A percentile compares a stretch with the other conserved stretches of the same genome.
These are phyloP conservation scores for Flaveria sonorensis DNA, from an alignment of 129 eudicot genomes.

Conservation along the genomic window DNA sequence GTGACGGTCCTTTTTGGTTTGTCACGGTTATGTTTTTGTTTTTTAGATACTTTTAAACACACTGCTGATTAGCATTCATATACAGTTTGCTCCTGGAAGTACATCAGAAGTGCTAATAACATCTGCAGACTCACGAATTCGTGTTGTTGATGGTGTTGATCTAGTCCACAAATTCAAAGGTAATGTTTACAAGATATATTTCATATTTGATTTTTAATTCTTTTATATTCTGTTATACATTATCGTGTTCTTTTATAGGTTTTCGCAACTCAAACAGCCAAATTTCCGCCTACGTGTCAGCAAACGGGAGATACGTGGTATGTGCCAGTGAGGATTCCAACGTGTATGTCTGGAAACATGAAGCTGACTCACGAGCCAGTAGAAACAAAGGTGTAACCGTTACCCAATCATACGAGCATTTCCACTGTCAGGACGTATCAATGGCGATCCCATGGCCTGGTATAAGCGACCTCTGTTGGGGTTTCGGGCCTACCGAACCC, in stretches of 20 bases:
- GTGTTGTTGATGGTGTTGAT: constrained; percentile 86
- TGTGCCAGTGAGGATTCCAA: constrained; percentile 95
- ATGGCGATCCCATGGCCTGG: constrained; percentile 99
- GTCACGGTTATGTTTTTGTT: not conserved
- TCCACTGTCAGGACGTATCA: constrained; percentile 91
- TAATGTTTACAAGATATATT: constrained; percentile 23
- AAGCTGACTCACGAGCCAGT: constrained; percentile 75
- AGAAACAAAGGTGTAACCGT: constrained; percentile 72
- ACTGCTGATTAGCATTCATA: constrained; percentile 33
- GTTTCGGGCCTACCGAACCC: constrained; percentile 38
- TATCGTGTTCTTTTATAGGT: constrained; percentile 43
- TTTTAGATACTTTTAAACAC: not conserved
- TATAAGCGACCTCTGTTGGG: constrained; percentile 51
- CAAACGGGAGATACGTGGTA: constrained; percentile 79
- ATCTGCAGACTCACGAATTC: constrained; percentile 94
- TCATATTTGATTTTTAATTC: not conserved
- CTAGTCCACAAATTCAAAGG: constrained; percentile 96
- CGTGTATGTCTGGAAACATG: constrained; percentile 92
- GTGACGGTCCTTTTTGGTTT: constrained; percentile 1
- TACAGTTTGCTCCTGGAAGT: constrained; percentile 96
- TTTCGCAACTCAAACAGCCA: constrained; percentile 91
- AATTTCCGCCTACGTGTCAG: constrained; percentile 78
- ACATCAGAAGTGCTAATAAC: constrained; percentile 86
- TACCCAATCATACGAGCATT: constrained; percentile 80
- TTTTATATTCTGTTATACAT: not conserved